Conservation (phyloP, 768 basidiomycete species). For the Hericium erinaceus region DNA sequence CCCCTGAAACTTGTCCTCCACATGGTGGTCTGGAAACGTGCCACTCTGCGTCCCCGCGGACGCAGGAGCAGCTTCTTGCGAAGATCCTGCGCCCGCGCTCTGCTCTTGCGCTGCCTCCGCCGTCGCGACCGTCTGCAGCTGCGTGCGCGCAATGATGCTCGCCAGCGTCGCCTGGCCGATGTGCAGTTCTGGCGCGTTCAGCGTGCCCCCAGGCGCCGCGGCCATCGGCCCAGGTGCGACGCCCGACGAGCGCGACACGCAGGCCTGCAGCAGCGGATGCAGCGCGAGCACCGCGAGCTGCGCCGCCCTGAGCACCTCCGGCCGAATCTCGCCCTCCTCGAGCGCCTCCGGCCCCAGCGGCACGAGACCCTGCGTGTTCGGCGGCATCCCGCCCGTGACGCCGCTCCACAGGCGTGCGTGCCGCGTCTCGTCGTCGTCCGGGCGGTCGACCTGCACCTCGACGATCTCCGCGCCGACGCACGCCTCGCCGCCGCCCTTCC, state of each 20-base stretch:
- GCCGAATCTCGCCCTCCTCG: slow-evolving; percentile 15
- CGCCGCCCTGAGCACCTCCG: slow-evolving; percentile 7
- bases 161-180: slow-evolving; percentile 61
- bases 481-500: slow-evolving; percentile 26
- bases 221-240: not conserved
- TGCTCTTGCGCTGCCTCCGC: slow-evolving; percentile 8
- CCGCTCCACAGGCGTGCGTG: slow-evolving; percentile 43
- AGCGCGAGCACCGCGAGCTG: slow-evolving; percentile 11
- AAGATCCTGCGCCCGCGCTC: slow-evolving; percentile 3
- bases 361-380: not conserved
- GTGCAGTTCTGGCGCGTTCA: slow-evolving; percentile 11
- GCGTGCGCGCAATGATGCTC: slow-evolving; percentile 64
- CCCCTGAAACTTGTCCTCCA: not conserved
- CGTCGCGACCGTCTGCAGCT: slow-evolving; percentile 32
- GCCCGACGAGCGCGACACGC: slow-evolving; percentile 6
- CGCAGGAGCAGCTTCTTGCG: slow-evolving; percentile 1
- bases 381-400: slow-evolving; percentile 28
- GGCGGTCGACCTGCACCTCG: slow-evolving; percentile 47
- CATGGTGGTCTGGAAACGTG: not conserved
- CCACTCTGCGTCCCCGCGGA: not conserved
- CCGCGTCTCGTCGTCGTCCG: slow-evolving; percentile 32
- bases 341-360: not conserved
- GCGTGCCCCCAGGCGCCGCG: slow-evolving; percentile 5
- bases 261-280: slow-evolving; percentile 9
- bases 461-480: slow-evolving; percentile 50